These are phyloP conservation scores for Cornus suecica DNA, from an alignment of 148 eudicot genomes.

Conservation along the genomic window DNA sequence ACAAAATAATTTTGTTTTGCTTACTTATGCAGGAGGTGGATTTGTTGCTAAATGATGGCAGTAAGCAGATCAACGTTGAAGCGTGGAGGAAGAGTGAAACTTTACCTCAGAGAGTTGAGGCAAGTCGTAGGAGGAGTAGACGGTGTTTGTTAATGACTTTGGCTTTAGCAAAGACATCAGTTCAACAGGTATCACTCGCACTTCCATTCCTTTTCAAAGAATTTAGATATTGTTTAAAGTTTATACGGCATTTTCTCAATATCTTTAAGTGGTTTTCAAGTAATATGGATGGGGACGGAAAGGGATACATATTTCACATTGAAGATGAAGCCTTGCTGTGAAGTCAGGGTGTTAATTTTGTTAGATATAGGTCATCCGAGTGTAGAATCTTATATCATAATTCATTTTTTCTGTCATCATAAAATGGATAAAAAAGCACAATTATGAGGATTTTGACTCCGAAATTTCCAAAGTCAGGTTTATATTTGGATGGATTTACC, in stretches of 20 bases:
- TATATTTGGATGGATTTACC: background rate
- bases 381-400: background rate
- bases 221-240: background rate
- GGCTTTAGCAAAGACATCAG: slow-evolving; percentile 84
- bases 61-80: slow-evolving; percentile 85
- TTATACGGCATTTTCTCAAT: background rate
- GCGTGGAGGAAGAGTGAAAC: slow-evolving; percentile 81
- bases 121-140: slow-evolving; percentile 93
- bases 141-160: slow-evolving; percentile 93
- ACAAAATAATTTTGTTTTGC: slow-evolving; percentile 5
- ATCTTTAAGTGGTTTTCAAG: slow-evolving; percentile 11
- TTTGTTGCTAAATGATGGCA: slow-evolving; percentile 93
- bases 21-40: slow-evolving; percentile 79
- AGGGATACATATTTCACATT: background rate
- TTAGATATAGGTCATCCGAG: background rate
- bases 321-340: background rate
- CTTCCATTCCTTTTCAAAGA: slow-evolving; percentile 1
- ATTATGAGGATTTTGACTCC: background rate
- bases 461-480: background rate
- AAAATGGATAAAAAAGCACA: background rate
- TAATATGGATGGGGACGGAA: background rate
- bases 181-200: slow-evolving; percentile 61
- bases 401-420: slow-evolving; percentile 6
- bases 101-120: slow-evolving; percentile 78
- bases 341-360: background rate